Conservation (phyloP, 306 rosid genomes). For the Quercus gilva region DNA sequence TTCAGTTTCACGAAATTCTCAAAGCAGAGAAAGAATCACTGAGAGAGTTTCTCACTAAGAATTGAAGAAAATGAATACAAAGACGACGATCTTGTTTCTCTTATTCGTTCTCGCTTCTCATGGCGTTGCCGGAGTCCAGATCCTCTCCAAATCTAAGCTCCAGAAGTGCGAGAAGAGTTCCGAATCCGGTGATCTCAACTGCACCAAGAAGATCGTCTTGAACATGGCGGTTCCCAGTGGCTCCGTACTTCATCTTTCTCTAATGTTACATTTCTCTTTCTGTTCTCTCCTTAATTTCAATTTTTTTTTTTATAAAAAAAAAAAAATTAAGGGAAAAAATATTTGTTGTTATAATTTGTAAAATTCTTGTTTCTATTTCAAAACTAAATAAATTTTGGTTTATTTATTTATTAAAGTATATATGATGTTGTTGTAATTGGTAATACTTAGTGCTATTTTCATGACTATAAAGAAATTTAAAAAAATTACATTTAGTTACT, state of each 20-base stretch:
- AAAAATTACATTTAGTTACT: background rate
- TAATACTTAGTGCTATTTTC: background rate
- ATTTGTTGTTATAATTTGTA: background rate
- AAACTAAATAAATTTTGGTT: background rate
- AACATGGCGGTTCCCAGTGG: constrained; percentile 92
- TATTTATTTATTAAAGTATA: background rate
- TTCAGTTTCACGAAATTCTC: too few species aligned
- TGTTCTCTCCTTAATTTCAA: background rate
- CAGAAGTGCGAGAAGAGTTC: constrained; percentile 82
- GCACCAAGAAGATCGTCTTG: constrained; percentile 75
- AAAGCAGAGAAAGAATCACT: too few species aligned
- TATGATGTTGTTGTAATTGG: background rate
- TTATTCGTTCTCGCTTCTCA: constrained; percentile 21
- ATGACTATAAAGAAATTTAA: background rate
- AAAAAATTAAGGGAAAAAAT: too few species aligned
- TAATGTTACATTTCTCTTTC: background rate
- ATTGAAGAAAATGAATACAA: constrained; percentile 14
- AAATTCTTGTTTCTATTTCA: background rate
- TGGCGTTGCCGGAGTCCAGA: constrained; percentile 48
- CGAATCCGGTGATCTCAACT: constrained; percentile 58
- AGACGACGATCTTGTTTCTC: constrained; percentile 11
- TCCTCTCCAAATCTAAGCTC: constrained; percentile 88
- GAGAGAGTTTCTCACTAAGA: background rate
- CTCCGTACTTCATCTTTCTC: constrained; percentile 38
- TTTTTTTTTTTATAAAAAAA: background rate